A percentile compares a stretch with the other conserved stretches of the same genome.
Evolutionary conservation across 176 grass and related monocot genomes (phyloP).

Genomic region (Avena atlantica): DNA sequence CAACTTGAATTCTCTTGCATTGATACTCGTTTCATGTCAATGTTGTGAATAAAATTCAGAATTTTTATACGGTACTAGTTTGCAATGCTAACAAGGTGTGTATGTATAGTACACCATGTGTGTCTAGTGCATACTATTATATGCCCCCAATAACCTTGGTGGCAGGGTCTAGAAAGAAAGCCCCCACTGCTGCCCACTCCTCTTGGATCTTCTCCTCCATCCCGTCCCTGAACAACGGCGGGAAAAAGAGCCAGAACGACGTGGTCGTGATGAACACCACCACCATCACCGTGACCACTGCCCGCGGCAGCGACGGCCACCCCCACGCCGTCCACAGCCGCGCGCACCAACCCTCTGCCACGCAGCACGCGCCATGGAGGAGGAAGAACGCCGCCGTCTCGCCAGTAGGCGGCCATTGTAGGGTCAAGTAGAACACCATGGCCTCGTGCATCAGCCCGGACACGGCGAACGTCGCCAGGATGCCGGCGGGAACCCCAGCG

Average conservation of each 20-base stretch:
- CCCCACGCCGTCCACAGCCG: background rate
- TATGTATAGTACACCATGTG: too few relatives aligned
- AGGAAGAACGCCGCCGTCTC: constrained; percentile 54
- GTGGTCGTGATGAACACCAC: constrained; percentile 41
- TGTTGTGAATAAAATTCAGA: too few relatives aligned
- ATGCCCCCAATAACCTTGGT: background rate
- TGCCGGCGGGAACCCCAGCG: constrained; percentile 14
- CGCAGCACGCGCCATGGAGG: constrained; percentile 51
- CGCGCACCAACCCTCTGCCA: constrained; percentile 37
- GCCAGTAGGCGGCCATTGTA: constrained; percentile 27
- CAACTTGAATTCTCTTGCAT: too few relatives aligned
- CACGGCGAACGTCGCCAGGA: constrained; percentile 48
- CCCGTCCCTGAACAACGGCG: constrained; percentile 29
- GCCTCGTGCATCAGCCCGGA: constrained; percentile 73
- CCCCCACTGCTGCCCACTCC: background rate
- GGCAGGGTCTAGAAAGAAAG: background rate
- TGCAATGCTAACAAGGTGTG: too few relatives aligned
- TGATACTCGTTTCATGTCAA: too few relatives aligned
- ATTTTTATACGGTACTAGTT: too few relatives aligned
- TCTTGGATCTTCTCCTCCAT: constrained; percentile 28
- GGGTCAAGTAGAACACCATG: constrained; percentile 49
- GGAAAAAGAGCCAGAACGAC: constrained; percentile 51
- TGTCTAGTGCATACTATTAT: too few relatives aligned
- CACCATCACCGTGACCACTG: constrained; percentile 24
- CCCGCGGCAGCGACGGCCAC: constrained; percentile 29